phyloP scores from a whole-genome alignment of 1,139 yeast genomes.

The Protomyces inouyei region DNA sequence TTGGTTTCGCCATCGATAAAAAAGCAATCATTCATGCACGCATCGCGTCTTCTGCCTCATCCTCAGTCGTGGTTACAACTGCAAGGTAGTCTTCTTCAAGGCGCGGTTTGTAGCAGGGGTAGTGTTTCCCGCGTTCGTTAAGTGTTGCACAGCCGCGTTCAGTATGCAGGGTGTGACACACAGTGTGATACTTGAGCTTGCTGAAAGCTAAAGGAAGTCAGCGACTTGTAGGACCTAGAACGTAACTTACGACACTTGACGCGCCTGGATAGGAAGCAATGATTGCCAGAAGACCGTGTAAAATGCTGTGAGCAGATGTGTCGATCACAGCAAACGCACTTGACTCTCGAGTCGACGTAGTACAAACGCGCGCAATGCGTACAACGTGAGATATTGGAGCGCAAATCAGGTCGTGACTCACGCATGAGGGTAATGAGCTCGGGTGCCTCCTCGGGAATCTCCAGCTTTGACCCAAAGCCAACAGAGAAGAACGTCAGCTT shows the following conservation, averaged over 20 bases:
- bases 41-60: not conserved
- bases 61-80: not conserved
- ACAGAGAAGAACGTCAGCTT: slow-evolving; percentile 4
- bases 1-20: too few relatives aligned
- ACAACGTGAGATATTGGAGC: slow-evolving; percentile 23
- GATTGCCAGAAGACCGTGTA: slow-evolving; percentile 19
- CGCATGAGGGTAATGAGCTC: slow-evolving; percentile 12
- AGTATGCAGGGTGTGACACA: slow-evolving; percentile 1
- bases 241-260: slow-evolving; percentile 11
- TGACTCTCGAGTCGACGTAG: slow-evolving; percentile 16
- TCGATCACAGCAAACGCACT: slow-evolving; percentile 7
- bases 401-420: not conserved
- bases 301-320: slow-evolving; percentile 22
- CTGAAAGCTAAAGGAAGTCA: not conserved
- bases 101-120: slow-evolving; percentile 4
- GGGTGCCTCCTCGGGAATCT: slow-evolving; percentile 20
- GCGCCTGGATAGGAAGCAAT: slow-evolving; percentile 9
- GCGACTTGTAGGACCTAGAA: not conserved
- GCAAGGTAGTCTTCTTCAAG: not conserved
- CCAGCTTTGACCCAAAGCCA: slow-evolving; percentile 25
- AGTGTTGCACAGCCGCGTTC: not conserved
- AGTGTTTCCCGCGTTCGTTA: not conserved
- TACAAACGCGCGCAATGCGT: slow-evolving; percentile 7
- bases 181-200: slow-evolving; percentile 11
- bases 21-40: not conserved